phyloP scores from a whole-genome alignment of 2,329 filamentous ascomycete species.

The Aspergillus sp. region DNA sequence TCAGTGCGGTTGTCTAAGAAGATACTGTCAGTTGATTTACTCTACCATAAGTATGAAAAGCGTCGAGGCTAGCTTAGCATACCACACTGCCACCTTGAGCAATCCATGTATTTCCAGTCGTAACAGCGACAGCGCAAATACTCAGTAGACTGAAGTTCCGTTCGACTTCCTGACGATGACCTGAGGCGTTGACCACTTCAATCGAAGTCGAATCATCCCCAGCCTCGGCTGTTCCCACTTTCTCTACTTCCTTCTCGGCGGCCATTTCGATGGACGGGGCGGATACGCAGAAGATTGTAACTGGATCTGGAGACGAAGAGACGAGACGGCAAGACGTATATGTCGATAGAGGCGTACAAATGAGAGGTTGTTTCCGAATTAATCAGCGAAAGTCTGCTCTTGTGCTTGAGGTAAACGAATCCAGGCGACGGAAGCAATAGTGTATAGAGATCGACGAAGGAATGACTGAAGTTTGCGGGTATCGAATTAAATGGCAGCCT shows the following conservation, averaged over 20 bases:
- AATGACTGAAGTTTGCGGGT: background rate
- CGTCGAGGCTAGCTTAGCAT: constrained; percentile 28
- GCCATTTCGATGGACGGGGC: constrained; percentile 17
- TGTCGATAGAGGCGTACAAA: background rate
- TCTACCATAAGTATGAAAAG: no score
- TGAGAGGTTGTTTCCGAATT: background rate
- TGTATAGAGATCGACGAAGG: background rate
- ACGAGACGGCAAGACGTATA: background rate
- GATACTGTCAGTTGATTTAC: background rate
- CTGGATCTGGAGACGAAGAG: background rate
- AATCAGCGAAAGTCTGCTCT: background rate
- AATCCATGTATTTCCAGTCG: constrained; percentile 67
- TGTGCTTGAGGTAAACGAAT: background rate
- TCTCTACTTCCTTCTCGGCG: constrained; percentile 23
- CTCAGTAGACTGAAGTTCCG: constrained; percentile 64
- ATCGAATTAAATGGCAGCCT: background rate
- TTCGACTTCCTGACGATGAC: constrained; percentile 64
- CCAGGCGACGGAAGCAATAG: background rate
- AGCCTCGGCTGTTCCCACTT: constrained; percentile 26
- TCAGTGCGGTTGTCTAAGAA: constrained; percentile 52
- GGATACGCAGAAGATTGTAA: background rate
- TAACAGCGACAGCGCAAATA: constrained; percentile 62
- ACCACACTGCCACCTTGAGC: constrained; percentile 64
- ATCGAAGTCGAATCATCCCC: constrained; percentile 34
- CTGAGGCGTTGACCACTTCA: constrained; percentile 62